A percentile compares a stretch with the other conserved stretches of the same genome.
Evolutionary conservation across 805 yeast genomes (phyloP).

Genomic region (Saccharomycopsis sp.): DNA sequence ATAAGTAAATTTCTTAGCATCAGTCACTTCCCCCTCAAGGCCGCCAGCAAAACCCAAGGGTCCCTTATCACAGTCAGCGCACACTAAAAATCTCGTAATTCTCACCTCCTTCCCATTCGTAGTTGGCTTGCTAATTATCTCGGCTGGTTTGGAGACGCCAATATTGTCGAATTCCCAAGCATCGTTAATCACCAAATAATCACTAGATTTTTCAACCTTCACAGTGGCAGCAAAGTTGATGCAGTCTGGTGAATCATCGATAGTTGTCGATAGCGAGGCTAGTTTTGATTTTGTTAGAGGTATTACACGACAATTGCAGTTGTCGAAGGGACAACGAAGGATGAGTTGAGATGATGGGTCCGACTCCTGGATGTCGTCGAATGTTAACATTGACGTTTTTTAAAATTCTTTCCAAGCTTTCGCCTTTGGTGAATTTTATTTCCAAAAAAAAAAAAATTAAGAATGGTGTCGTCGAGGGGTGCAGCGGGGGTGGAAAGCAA

Average conservation of each 20-base stretch:
- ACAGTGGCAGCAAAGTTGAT: conserved; percentile 6
- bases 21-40: conserved; percentile 22
- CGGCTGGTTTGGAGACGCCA: conserved; percentile 50
- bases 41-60: conserved; percentile 64
- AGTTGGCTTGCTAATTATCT: conserved; percentile 14
- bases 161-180: conserved; percentile 79
- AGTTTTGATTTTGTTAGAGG: conserved; percentile 8
- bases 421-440: no score
- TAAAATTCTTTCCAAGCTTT: no score
- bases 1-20: conserved; percentile 34
- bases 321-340: conserved; percentile 16
- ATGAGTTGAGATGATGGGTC: no score
- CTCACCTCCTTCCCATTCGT: conserved; percentile 25
- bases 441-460: no score
- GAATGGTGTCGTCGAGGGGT: no score
- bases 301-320: conserved; percentile 16
- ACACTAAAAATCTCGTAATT: conserved; percentile 49
- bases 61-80: conserved; percentile 75
- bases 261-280: no score
- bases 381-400: no score
- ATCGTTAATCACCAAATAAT: conserved; percentile 28
- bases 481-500: background rate
- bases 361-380: no score
- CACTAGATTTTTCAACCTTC: conserved; percentile 5
- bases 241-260: conserved; percentile 15